Evolutionary conservation across 306 rosid species (phyloP), one percentile per base, ranked within the genome.

Genomic region (Fragaria ananassa): DNA sequence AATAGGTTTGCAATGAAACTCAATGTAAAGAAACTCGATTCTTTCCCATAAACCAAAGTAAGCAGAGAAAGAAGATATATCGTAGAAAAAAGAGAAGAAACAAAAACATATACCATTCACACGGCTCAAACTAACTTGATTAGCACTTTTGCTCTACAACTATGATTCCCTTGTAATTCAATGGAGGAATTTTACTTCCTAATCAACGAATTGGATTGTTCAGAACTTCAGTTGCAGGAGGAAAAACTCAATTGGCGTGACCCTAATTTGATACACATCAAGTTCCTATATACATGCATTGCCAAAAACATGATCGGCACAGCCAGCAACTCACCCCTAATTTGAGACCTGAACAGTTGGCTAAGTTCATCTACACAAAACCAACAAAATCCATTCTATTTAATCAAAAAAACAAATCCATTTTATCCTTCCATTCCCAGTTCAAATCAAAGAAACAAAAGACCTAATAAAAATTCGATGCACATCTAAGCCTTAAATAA

Each of bases 181-280:
- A 61, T 77, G 42, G 83, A 93, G 98, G 94, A 90, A 58, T 82
- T 91, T 93, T 78, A 31, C 89, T 68, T 93, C 97, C 69, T 76
- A 75, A 23, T 88, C 97, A 23, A 91, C 88, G 93, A 91, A 90
- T 82, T 90, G 83, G 81, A 90, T 94, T 9, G 97, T 85, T 49
- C 78, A 14, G 18, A 47, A 47, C 50, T 46, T 49, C 56, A 34
- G 76, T 39, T 76, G 68, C 96, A 90, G 64, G 85, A 94, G 77
- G 87, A 87, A 79, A 94, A 89, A 83, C 96, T 91, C 76, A 87
- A 90, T 75, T 85, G 90, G 88, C 67, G 81, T 69, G 10, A 69
- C 76, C 74, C 41, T 66, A 63, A 49, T 68, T 8, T 19, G 2
- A 18, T 10, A 65, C 31, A 44, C 53, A 11, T 12, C 8, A 8